phyloP scores from a whole-genome alignment of 768 basidiomycete genomes.

The Russula griseocarnosa region DNA sequence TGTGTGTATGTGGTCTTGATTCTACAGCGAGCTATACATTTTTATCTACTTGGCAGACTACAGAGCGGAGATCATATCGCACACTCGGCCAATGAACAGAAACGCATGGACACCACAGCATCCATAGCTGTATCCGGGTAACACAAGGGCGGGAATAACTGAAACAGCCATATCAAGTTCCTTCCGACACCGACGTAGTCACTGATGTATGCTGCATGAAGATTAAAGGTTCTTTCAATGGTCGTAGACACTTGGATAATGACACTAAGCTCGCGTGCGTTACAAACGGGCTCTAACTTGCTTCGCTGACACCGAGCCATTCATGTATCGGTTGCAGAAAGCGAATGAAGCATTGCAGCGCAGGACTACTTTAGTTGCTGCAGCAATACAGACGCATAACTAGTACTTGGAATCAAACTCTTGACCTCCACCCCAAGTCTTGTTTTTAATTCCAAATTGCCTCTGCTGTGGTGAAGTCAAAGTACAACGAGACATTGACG shows the following conservation, averaged over 20 bases:
- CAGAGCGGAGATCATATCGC: not conserved
- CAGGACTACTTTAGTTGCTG: not conserved
- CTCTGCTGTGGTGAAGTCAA: no score
- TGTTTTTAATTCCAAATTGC: no score
- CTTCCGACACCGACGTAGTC: no score
- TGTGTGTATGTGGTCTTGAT: no score
- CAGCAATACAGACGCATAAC: not conserved
- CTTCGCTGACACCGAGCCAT: not conserved
- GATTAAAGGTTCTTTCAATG: no score
- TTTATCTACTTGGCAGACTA: no score
- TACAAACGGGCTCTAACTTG: not conserved
- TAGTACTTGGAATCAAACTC: not conserved
- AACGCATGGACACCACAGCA: no score
- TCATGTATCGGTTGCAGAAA: not conserved
- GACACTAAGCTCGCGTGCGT: not conserved
- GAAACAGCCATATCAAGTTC: not conserved
- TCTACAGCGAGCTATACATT: no score
- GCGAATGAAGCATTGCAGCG: not conserved
- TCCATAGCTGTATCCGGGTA: no score
- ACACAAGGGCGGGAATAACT: not conserved
- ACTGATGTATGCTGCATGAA: no score
- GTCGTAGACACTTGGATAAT: not conserved
- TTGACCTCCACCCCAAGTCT: not conserved
- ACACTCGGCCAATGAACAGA: not conserved
- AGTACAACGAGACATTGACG: no score